A percentile compares a stretch with the other conserved stretches of the same genome.
Evolutionary conservation across 441 rosid species (phyloP).

Genomic region (Euphorbia celastroides): DNA sequence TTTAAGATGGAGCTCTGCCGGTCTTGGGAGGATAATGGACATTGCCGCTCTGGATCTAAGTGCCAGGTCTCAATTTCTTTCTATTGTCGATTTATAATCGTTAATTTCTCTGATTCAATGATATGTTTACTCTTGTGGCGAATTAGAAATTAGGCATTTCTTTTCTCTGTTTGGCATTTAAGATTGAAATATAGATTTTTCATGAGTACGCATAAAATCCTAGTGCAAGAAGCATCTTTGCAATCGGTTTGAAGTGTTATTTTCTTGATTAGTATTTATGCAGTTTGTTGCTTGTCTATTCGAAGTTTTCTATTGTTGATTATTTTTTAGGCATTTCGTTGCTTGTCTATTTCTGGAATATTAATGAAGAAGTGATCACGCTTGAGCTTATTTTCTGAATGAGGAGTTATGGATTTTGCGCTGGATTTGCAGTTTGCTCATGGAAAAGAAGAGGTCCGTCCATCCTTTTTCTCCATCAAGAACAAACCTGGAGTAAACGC

Average conservation of each 20-base stretch:
- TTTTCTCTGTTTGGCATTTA: background rate
- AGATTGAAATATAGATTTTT: no score
- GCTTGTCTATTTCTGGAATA: background rate
- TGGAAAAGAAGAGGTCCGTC: background rate
- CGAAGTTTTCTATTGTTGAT: no score
- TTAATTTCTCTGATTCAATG: background rate
- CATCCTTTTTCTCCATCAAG: background rate
- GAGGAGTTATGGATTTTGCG: background rate
- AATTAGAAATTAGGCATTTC: background rate
- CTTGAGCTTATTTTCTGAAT: no score
- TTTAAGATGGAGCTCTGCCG: constrained; percentile 35
- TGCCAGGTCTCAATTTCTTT: constrained; percentile 37
- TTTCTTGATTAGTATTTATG: no score
- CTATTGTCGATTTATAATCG: background rate
- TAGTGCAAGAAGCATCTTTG: no score
- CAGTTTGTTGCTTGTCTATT: no score
- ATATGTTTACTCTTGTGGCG: background rate
- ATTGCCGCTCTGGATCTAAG: constrained; percentile 34
- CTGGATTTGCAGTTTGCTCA: background rate
- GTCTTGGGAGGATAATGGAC: constrained; percentile 40
- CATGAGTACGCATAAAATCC: no score
- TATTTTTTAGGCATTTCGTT: background rate
- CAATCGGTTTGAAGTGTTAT: no score
- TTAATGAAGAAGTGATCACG: background rate
- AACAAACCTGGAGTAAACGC: background rate